A percentile compares a stretch with the other conserved stretches of the same genome.
These are phyloP conservation scores for Colletotrichum spaethianum DNA, from an alignment of 2,329 filamentous ascomycete species.

Conservation along the genomic window DNA sequence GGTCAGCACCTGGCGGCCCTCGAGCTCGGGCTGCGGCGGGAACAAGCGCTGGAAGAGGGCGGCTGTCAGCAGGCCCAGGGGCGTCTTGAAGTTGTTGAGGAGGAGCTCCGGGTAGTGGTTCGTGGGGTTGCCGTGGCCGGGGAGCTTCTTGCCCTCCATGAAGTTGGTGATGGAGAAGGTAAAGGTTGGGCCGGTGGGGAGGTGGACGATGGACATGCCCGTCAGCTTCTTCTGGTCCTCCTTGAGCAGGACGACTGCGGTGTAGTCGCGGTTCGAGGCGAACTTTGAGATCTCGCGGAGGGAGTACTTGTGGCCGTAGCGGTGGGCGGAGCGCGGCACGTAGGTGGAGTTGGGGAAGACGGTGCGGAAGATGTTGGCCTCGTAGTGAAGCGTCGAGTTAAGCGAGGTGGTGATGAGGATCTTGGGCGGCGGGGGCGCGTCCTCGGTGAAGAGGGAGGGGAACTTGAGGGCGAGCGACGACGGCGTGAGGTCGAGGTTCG, in stretches of 20 bases:
- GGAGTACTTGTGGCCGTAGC: slow-evolving; percentile 90
- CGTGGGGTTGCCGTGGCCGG: slow-evolving; percentile 90
- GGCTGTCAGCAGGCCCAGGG: slow-evolving; percentile 88
- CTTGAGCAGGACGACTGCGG: slow-evolving; percentile 85
- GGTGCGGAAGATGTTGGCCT: slow-evolving; percentile 83
- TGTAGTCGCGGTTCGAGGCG: slow-evolving; percentile 86
- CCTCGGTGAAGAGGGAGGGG: slow-evolving; percentile 72
- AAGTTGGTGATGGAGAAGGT: slow-evolving; percentile 94
- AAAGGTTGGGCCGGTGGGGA: slow-evolving; percentile 90
- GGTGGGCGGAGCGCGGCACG: slow-evolving; percentile 87
- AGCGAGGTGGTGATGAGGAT: slow-evolving; percentile 93
- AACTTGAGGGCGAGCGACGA: slow-evolving; percentile 73
- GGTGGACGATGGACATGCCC: slow-evolving; percentile 85
- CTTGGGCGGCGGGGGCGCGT: slow-evolving; percentile 78
- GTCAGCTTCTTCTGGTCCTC: slow-evolving; percentile 90
- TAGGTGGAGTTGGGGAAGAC: slow-evolving; percentile 92
- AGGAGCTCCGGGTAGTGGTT: slow-evolving; percentile 92
- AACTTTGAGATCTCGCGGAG: slow-evolving; percentile 92
- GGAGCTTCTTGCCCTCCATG: slow-evolving; percentile 88
- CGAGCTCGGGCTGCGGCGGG: slow-evolving; percentile 85
- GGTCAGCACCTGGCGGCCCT: slow-evolving; percentile 91
- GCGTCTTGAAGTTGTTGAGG: slow-evolving; percentile 95
- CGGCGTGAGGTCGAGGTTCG: slow-evolving; percentile 75
- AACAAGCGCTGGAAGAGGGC: slow-evolving; percentile 82
- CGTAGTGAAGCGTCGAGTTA: slow-evolving; percentile 88